phyloP scores from a whole-genome alignment of 2,329 filamentous ascomycete species.

The Epichloe baconii region DNA sequence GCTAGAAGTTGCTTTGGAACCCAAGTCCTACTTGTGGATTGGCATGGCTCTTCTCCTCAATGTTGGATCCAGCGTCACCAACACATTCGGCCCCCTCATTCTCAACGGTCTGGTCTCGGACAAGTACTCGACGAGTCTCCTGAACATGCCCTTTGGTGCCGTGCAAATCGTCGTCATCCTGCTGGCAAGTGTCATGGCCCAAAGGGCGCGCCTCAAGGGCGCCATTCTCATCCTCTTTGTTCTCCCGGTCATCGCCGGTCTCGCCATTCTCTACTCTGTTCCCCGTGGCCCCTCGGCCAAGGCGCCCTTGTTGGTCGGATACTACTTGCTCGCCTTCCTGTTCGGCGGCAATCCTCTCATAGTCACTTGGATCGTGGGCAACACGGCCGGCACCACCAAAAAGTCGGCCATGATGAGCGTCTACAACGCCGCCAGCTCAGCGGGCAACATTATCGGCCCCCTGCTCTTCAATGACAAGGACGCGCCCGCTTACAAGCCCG shows the following conservation, averaged over 20 bases:
- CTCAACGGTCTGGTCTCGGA: slow-evolving; percentile 47
- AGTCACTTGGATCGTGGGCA: slow-evolving; percentile 55
- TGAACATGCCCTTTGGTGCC: slow-evolving; percentile 56
- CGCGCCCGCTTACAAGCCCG: slow-evolving; percentile 44
- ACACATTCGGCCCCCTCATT: slow-evolving; percentile 53
- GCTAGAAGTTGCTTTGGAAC: slow-evolving; percentile 33
- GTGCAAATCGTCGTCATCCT: slow-evolving; percentile 49
- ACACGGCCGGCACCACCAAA: slow-evolving; percentile 56
- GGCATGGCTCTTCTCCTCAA: slow-evolving; percentile 49
- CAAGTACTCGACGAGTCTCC: slow-evolving; percentile 41
- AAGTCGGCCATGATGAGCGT: slow-evolving; percentile 51
- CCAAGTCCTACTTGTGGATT: slow-evolving; percentile 46
- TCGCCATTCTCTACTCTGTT: slow-evolving; percentile 41
- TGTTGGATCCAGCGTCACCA: slow-evolving; percentile 49
- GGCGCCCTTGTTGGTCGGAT: slow-evolving; percentile 38
- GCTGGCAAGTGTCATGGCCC: slow-evolving; percentile 42
- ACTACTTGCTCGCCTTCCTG: slow-evolving; percentile 53
- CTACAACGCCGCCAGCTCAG: slow-evolving; percentile 48
- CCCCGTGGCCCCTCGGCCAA: slow-evolving; percentile 26
- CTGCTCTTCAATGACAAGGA: slow-evolving; percentile 46
- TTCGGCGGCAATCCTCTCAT: slow-evolving; percentile 54
- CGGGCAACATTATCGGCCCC: slow-evolving; percentile 55
- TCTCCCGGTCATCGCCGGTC: slow-evolving; percentile 46
- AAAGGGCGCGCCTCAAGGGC: slow-evolving; percentile 43
- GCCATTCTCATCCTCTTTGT: slow-evolving; percentile 39